These are phyloP conservation scores for Fusarium denticulatum DNA, from an alignment of 2,329 filamentous ascomycete species.

Conservation along the genomic window DNA sequence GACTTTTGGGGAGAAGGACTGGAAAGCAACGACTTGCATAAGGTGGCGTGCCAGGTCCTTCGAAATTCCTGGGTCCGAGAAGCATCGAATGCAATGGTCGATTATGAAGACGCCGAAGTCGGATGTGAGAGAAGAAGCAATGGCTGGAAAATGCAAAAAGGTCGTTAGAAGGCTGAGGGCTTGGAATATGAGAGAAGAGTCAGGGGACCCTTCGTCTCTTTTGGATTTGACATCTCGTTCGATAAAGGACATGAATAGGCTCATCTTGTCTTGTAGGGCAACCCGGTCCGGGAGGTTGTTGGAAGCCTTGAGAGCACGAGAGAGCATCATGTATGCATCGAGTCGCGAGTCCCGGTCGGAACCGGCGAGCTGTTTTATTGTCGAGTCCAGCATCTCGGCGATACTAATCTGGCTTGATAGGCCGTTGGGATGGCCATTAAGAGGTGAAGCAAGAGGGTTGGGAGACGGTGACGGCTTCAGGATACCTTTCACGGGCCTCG, in stretches of 20 bases:
- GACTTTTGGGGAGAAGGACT: constrained; percentile 79
- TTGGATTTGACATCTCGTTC: constrained; percentile 79
- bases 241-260: constrained; percentile 81
- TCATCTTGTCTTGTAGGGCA: constrained; percentile 79
- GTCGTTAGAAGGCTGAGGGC: constrained; percentile 81
- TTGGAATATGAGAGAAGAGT: constrained; percentile 78
- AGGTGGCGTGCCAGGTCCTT: constrained; percentile 84
- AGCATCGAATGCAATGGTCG: constrained; percentile 79
- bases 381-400: constrained; percentile 84
- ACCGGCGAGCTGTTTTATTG: constrained; percentile 81
- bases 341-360: constrained; percentile 76
- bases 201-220: constrained; percentile 63
- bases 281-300: constrained; percentile 82
- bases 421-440: constrained; percentile 55
- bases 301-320: constrained; percentile 80
- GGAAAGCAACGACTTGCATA: constrained; percentile 81
- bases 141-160: constrained; percentile 78
- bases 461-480: constrained; percentile 74
- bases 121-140: constrained; percentile 74
- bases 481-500: constrained; percentile 72
- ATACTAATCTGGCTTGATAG: constrained; percentile 63
- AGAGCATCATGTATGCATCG: constrained; percentile 87
- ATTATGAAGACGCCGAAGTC: constrained; percentile 85
- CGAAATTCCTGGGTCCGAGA: constrained; percentile 73
- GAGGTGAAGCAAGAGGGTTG: constrained; percentile 55